These are phyloP conservation scores for Penicillium sclerotigenum DNA, from an alignment of 2,329 filamentous ascomycete species.

Conservation along the genomic window DNA sequence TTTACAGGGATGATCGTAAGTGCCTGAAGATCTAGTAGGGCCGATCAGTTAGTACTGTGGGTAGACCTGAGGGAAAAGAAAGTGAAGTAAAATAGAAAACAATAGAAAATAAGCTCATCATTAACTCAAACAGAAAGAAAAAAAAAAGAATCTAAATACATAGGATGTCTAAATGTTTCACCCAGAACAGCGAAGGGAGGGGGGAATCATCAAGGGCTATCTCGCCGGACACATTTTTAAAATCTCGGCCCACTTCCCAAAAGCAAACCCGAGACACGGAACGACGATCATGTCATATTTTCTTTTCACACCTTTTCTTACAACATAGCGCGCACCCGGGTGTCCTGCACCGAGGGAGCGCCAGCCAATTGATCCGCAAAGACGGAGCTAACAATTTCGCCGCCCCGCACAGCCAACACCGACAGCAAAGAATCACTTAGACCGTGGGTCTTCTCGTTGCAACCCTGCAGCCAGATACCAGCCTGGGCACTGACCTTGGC, in stretches of 20 bases:
- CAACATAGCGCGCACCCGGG: constrained; percentile 34
- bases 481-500: constrained; percentile 67
- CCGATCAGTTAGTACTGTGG: background rate
- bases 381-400: constrained; percentile 73
- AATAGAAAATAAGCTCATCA: constrained; percentile 1
- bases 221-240: background rate
- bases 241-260: background rate
- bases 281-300: background rate
- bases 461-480: constrained; percentile 89
- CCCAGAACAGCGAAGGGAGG: background rate
- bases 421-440: constrained; percentile 79
- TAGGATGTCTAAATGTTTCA: constrained; percentile 9
- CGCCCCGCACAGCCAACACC: constrained; percentile 70
- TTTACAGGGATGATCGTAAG: background rate
- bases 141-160: constrained; percentile 2
- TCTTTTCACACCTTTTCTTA: constrained; percentile 12
- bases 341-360: constrained; percentile 31
- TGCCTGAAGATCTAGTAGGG: background rate
- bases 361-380: constrained; percentile 52
- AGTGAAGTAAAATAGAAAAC: background rate
- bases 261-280: background rate
- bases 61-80: background rate
- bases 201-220: constrained; percentile 7
- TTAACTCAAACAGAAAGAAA: background rate
- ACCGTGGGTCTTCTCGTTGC: constrained; percentile 88